phyloP scores from a whole-genome alignment of 345 rosid genomes.

The Turritis glabra region DNA sequence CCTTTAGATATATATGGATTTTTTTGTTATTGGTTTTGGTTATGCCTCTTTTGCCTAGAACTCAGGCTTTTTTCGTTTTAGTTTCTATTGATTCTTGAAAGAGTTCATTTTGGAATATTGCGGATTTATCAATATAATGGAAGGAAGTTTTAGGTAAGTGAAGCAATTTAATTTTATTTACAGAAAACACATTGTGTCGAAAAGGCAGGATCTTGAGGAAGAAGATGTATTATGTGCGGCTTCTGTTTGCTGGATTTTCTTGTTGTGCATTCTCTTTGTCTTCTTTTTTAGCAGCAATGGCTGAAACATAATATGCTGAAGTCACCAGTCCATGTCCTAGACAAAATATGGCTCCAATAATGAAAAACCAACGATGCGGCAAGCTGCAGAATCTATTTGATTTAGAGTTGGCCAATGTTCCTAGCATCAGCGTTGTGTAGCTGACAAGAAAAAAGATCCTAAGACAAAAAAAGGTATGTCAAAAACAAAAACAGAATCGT shows the following conservation, averaged over 20 bases:
- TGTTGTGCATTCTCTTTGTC: slow-evolving; percentile 29
- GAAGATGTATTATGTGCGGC: slow-evolving; percentile 15
- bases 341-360: slow-evolving; percentile 70
- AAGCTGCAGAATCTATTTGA: slow-evolving; percentile 59
- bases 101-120: slow-evolving; percentile 28
- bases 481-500: background rate
- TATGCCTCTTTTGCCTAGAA: slow-evolving; percentile 6
- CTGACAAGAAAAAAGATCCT: slow-evolving; percentile 67
- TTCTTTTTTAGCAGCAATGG: slow-evolving; percentile 56
- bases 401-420: slow-evolving; percentile 57
- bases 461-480: background rate
- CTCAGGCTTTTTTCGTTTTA: background rate
- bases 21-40: background rate
- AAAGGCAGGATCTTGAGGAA: background rate
- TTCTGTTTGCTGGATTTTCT: background rate
- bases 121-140: slow-evolving; percentile 22
- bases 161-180: background rate
- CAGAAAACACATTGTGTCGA: background rate
- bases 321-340: slow-evolving; percentile 68
- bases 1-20: background rate
- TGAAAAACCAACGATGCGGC: slow-evolving; percentile 52
- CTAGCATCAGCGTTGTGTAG: slow-evolving; percentile 65
- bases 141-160: background rate
- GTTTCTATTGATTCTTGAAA: slow-evolving; percentile 10
- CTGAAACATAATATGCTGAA: slow-evolving; percentile 74